These are phyloP conservation scores for Aureobasidium mangrovei DNA, from an alignment of 2,329 filamentous ascomycete genomes.

Conservation along the genomic window DNA sequence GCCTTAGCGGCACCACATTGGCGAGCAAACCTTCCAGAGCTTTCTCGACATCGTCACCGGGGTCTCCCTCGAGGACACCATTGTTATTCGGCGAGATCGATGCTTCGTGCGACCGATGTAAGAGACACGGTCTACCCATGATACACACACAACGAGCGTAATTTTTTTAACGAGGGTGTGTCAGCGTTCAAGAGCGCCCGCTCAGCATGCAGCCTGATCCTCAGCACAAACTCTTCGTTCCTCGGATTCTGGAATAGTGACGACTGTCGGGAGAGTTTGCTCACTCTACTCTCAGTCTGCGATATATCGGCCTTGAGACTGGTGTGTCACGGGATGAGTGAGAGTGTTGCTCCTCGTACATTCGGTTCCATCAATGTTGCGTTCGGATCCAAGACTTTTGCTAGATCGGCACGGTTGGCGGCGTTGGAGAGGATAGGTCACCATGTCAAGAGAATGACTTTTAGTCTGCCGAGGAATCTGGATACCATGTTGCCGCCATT, in stretches of 20 bases:
- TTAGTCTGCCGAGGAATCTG: constrained; percentile 66
- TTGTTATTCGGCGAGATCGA: constrained; percentile 44
- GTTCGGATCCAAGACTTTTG: constrained; percentile 68
- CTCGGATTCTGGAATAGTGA: constrained; percentile 43
- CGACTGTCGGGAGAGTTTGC: constrained; percentile 36
- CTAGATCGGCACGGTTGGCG: constrained; percentile 60
- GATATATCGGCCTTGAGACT: constrained; percentile 49
- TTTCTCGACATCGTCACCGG: constrained; percentile 27
- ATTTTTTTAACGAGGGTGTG: constrained; percentile 14
- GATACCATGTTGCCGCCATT: constrained; percentile 79
- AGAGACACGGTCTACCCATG: constrained; percentile 6
- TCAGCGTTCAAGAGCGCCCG: constrained; percentile 37
- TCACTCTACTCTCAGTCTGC: constrained; percentile 32
- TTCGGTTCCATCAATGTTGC: constrained; percentile 62
- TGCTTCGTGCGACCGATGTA: constrained; percentile 33
- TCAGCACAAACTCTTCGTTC: constrained; percentile 41
- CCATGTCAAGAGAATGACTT: constrained; percentile 69
- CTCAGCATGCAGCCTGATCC: constrained; percentile 41
- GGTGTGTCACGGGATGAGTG: constrained; percentile 61
- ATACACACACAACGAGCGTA: constrained; percentile 8
- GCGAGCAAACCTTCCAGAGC: constrained; percentile 27
- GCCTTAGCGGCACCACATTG: constrained; percentile 17
- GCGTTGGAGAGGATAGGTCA: constrained; percentile 70
- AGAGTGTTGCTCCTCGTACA: constrained; percentile 58
- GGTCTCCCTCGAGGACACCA: constrained; percentile 27